Conservation (phyloP, 805 yeast species). For the Metschnikowia arizonensis region DNA sequence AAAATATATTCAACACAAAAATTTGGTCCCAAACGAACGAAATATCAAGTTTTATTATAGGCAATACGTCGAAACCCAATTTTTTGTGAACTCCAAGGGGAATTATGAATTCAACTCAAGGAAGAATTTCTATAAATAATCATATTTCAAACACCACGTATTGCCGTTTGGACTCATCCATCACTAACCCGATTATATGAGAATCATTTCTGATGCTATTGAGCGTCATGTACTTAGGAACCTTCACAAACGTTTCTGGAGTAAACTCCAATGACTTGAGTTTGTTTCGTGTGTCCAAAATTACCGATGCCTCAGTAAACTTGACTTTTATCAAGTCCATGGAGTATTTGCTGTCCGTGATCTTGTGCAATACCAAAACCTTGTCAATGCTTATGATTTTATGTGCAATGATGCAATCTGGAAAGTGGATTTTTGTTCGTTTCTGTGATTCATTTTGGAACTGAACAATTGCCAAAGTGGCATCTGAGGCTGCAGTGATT, state of each 20-base stretch:
- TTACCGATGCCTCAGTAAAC: background rate
- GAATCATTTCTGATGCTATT: slow-evolving; percentile 22
- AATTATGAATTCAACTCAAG: slow-evolving; percentile 23
- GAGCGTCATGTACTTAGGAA: slow-evolving; percentile 32
- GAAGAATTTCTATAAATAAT: slow-evolving; percentile 28
- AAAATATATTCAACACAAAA: slow-evolving; percentile 22
- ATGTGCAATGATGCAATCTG: slow-evolving; percentile 7
- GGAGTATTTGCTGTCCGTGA: background rate
- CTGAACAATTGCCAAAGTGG: slow-evolving; percentile 3
- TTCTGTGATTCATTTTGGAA: background rate
- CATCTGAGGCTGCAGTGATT: slow-evolving; percentile 7
- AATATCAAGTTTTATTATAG: slow-evolving; percentile 27
- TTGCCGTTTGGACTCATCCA: slow-evolving; percentile 38
- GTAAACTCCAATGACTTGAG: slow-evolving; percentile 13
- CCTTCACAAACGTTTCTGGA: slow-evolving; percentile 9
- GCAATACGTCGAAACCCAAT: slow-evolving; percentile 29
- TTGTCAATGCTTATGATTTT: slow-evolving; percentile 7
- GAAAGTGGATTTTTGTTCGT: slow-evolving; percentile 1
- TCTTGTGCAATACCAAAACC: slow-evolving; percentile 9
- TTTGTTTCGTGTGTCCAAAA: slow-evolving; percentile 7
- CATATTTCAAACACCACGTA: slow-evolving; percentile 37
- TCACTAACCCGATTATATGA: slow-evolving; percentile 31
- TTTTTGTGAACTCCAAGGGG: slow-evolving; percentile 20
- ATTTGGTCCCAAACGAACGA: slow-evolving; percentile 28
- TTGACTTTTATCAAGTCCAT: slow-evolving; percentile 6